Conservation (phyloP, 2,329 filamentous ascomycete genomes). For the Elsinoe necatrix region DNA sequence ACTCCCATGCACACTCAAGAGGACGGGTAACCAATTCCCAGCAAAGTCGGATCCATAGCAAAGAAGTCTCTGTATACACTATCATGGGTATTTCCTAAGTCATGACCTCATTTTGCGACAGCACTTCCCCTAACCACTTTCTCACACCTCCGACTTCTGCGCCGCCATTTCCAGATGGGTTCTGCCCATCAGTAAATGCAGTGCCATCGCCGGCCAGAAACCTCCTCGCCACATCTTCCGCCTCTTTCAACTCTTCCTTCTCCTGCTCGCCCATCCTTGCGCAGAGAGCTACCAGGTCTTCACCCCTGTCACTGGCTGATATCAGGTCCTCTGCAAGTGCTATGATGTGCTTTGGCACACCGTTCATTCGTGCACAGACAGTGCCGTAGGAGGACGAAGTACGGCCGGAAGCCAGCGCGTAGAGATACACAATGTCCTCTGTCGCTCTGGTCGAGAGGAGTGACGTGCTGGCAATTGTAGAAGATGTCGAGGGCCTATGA, state of each 20-base stretch:
- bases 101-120: no score
- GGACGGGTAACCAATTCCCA: no score
- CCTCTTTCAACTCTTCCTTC: constrained; percentile 55
- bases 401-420: constrained; percentile 46
- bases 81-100: no score
- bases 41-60: no score
- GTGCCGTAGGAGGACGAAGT: constrained; percentile 78
- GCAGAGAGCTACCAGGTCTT: constrained; percentile 68
- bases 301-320: constrained; percentile 57
- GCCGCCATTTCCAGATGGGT: not conserved
- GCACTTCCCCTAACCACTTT: not conserved
- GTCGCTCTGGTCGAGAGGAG: not conserved
- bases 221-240: constrained; percentile 29
- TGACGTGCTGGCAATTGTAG: not conserved
- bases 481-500: not conserved
- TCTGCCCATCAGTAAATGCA: not conserved
- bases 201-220: not conserved
- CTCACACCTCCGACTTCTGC: not conserved
- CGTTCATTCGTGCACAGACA: constrained; percentile 76
- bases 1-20: no score
- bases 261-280: constrained; percentile 58
- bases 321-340: constrained; percentile 68
- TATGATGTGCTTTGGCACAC: constrained; percentile 64
- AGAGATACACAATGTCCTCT: constrained; percentile 27
- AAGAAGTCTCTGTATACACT: no score